Percentiles rank a stretch among this genome's conserved stretches.
phyloP scores from a whole-genome alignment of 495 filamentous ascomycete genomes.

The Penicillium turbatum region DNA sequence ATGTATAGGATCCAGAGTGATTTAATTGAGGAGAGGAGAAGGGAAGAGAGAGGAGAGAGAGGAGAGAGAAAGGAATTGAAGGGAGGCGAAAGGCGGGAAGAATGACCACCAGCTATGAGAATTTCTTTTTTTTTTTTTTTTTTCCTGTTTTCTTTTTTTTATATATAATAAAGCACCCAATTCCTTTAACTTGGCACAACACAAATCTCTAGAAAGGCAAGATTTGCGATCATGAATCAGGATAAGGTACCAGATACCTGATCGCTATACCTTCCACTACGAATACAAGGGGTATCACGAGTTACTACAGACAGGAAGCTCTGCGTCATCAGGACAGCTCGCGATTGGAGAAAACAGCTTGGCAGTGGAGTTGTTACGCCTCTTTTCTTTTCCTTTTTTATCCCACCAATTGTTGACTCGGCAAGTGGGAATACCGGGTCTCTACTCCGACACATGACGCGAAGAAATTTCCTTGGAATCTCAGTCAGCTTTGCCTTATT shows the following conservation, averaged over 20 bases:
- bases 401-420: slow-evolving; percentile 38
- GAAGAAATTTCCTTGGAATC: slow-evolving; percentile 27
- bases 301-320: slow-evolving; percentile 7
- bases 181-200: too few relatives aligned
- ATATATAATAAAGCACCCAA: background rate
- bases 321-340: slow-evolving; percentile 22
- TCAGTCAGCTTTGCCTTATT: too few relatives aligned
- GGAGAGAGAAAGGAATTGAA: background rate
- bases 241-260: slow-evolving; percentile 1
- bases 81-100: background rate
- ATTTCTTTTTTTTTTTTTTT: background rate
- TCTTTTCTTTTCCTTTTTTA: slow-evolving; percentile 14
- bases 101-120: background rate
- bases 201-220: slow-evolving; percentile 7
- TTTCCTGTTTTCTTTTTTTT: background rate
- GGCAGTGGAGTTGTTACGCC: slow-evolving; percentile 20
- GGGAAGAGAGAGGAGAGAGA: slow-evolving; percentile 21
- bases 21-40: slow-evolving; percentile 15
- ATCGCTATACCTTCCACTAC: slow-evolving; percentile 22
- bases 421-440: slow-evolving; percentile 13
- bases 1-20: background rate
- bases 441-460: slow-evolving; percentile 29
- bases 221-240: slow-evolving; percentile 10
- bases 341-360: slow-evolving; percentile 7
- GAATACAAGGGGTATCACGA: slow-evolving; percentile 7